Percentiles rank a stretch among this genome's conserved stretches.
phyloP scores from a whole-genome alignment of 768 basidiomycete genomes.

The Kwoniella pini region DNA sequence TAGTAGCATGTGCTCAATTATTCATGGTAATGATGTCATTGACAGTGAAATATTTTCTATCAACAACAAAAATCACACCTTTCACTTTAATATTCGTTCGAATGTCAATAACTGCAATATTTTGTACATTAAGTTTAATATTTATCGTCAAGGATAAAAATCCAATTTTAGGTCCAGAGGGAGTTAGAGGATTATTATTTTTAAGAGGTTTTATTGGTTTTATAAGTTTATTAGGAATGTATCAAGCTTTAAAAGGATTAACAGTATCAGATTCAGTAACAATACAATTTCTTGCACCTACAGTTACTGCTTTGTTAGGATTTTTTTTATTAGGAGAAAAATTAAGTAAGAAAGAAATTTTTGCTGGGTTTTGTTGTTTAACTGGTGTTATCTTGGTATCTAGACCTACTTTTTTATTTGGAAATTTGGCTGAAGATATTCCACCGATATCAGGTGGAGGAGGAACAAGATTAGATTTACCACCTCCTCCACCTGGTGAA shows the following conservation, averaged over 20 bases:
- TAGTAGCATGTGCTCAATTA: conserved; percentile 63
- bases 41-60: conserved; percentile 65
- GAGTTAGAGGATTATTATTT: conserved; percentile 63
- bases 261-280: conserved; percentile 75
- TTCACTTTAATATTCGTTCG: conserved; percentile 62
- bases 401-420: conserved; percentile 73
- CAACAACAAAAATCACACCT: conserved; percentile 30
- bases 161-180: conserved; percentile 70
- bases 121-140: conserved; percentile 61
- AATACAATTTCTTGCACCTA: conserved; percentile 72
- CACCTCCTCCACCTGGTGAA: conserved; percentile 18
- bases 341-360: conserved; percentile 61
- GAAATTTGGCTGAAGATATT: conserved; percentile 38
- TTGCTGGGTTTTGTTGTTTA: conserved; percentile 70
- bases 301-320: conserved; percentile 66
- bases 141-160: conserved; percentile 58
- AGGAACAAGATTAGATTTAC: conserved; percentile 19
- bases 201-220: conserved; percentile 69
- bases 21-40: conserved; percentile 65
- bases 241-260: conserved; percentile 29
- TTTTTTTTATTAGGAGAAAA: conserved; percentile 66
- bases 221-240: conserved; percentile 66
- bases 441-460: conserved; percentile 5
- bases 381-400: conserved; percentile 79
- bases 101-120: conserved; percentile 65